Base-by-base conservation (phyloP, 352 stramenopile species). In the Phytophthora nicotianae region DNA sequence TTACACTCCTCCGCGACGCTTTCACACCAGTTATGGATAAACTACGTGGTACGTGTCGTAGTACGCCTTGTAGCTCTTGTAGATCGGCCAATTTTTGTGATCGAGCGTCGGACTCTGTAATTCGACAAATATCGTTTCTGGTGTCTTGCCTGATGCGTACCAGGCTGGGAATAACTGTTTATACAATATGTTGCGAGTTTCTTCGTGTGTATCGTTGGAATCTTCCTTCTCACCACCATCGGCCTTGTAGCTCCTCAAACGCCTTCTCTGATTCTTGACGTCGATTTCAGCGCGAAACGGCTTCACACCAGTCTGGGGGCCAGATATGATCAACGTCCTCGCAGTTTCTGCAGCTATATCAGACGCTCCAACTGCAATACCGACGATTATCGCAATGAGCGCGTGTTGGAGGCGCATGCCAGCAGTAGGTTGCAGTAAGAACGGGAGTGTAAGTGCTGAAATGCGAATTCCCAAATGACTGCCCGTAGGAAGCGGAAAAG, bases 1-100 rank as follows among this genome's bases (percentile, higher is more conserved):
- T 8, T 29, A 29, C 24, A 29, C 24, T 8, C 24, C 24, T 29
- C 24, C 7, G 7, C 24, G 4, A 29, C 24, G 24, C 24, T 29
- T 29, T 7, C 24, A 8, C 4, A 29, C 24, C 7, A 29, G 24
- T 2, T 38, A 38, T 5, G 32, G 6, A 13, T 38, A 9, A 38
- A 14, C 32, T 38, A 61, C 24, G 9, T 47, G 4, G n/a, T 47
- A 29, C 2, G 41, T 47, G 19, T 47, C 19, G 20, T 27, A 47
- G 41, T 47, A 47, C 41, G 19, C 27, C 8, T 47, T 47, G 41
- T 47, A 47, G 41, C 23, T 47, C 10, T 47, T 47, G 41, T 47
- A 47, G 41, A 47, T 27, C 8, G 41, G 41, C 41, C 41, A 47
- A 29, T 47, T 47, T 19, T 47, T 24, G 41, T 47, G 19, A n/a